These are phyloP conservation scores for Penicillium sp. DNA, from an alignment of 2,329 filamentous ascomycete genomes.

Conservation along the genomic window DNA sequence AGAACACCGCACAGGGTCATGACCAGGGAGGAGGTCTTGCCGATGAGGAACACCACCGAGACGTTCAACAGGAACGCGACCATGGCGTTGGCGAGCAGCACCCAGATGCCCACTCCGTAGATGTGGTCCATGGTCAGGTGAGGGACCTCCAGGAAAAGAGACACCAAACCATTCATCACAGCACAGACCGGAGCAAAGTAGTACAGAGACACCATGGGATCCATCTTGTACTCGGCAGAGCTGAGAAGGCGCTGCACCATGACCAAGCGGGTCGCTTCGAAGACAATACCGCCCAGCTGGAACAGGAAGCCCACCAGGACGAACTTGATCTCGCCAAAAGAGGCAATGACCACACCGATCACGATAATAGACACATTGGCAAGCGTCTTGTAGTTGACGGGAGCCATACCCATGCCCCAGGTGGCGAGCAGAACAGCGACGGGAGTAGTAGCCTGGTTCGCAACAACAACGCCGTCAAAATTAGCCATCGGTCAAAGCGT, in stretches of 20 bases:
- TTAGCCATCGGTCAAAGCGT: slow-evolving; percentile 1
- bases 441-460: slow-evolving; percentile 73
- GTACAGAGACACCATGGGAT: slow-evolving; percentile 79
- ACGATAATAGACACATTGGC: slow-evolving; percentile 94
- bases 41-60: slow-evolving; percentile 81
- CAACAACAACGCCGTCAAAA: background rate
- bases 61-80: slow-evolving; percentile 77
- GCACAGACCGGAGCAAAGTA: slow-evolving; percentile 85
- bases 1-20: slow-evolving; percentile 81
- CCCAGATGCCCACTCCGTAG: slow-evolving; percentile 57
- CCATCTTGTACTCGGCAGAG: slow-evolving; percentile 76
- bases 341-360: slow-evolving; percentile 87
- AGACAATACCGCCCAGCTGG: slow-evolving; percentile 69
- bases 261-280: slow-evolving; percentile 74
- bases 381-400: slow-evolving; percentile 78
- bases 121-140: slow-evolving; percentile 61
- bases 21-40: slow-evolving; percentile 78
- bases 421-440: slow-evolving; percentile 86
- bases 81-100: slow-evolving; percentile 66
- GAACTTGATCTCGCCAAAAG: slow-evolving; percentile 92
- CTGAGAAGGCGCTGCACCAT: slow-evolving; percentile 81
- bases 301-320: slow-evolving; percentile 57
- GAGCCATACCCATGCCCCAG: slow-evolving; percentile 78
- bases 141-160: slow-evolving; percentile 63
- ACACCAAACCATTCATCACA: slow-evolving; percentile 68